These are phyloP conservation scores for Helotiales sp. DNA, from an alignment of 2,329 filamentous ascomycete genomes.

Conservation along the genomic window DNA sequence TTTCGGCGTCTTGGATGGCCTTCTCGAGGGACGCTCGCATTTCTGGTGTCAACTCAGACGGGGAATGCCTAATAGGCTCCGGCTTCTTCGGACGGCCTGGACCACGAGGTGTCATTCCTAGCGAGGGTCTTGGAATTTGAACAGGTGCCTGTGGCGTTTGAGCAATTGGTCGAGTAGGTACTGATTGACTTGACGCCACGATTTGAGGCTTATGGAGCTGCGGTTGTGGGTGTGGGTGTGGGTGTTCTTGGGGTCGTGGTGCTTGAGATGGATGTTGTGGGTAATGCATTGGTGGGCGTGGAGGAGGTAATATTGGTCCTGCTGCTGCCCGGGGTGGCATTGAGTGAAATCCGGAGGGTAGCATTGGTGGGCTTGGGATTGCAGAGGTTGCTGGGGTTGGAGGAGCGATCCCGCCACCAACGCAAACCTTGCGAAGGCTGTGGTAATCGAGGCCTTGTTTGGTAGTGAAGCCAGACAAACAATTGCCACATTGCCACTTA, in stretches of 20 bases:
- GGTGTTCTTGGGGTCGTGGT: too few species aligned
- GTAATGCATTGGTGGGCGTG: slow-evolving; percentile 24
- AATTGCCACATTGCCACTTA: slow-evolving; percentile 31
- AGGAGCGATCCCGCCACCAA: slow-evolving; percentile 4
- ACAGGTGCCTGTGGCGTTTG: neutral
- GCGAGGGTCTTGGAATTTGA: neutral
- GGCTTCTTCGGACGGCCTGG: slow-evolving; percentile 2
- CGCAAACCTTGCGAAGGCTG: slow-evolving; percentile 19
- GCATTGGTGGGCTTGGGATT: too few species aligned
- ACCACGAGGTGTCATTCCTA: neutral
- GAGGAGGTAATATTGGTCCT: neutral
- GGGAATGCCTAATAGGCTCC: slow-evolving; percentile 29
- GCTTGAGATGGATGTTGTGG: slow-evolving; percentile 13
- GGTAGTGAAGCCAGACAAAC: slow-evolving; percentile 33
- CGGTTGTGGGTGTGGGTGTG: too few species aligned
- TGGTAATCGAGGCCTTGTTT: slow-evolving; percentile 36
- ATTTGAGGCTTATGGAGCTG: neutral
- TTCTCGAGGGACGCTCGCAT: slow-evolving; percentile 29
- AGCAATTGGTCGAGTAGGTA: neutral
- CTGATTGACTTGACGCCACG: neutral
- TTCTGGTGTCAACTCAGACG: slow-evolving; percentile 34
- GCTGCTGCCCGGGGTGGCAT: neutral
- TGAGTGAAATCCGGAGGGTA: neutral
- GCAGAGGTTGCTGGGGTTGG: slow-evolving; percentile 6
- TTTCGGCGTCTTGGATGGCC: slow-evolving; percentile 32